Percentiles rank a stretch among this genome's conserved stretches.
These are phyloP conservation scores for Myriosclerotinia duriaeana DNA, from an alignment of 2,329 filamentous ascomycete genomes.

Conservation along the genomic window DNA sequence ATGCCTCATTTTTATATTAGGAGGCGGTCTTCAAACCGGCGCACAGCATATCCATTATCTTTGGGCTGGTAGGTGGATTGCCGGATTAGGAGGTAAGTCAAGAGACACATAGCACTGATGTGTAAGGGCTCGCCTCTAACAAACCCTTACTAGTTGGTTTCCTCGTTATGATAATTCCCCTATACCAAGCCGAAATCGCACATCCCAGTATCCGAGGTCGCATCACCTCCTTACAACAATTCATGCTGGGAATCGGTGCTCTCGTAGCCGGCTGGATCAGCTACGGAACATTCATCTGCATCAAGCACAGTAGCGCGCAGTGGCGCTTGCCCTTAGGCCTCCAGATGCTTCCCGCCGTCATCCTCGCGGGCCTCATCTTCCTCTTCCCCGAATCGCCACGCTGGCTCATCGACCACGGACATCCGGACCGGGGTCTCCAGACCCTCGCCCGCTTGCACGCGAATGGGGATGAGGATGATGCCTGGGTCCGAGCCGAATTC, in stretches of 20 bases:
- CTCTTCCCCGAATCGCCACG: conserved; percentile 64
- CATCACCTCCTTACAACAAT: conserved; percentile 75
- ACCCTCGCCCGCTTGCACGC: conserved; percentile 61
- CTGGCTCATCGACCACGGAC: conserved; percentile 64
- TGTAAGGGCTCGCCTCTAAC: not conserved
- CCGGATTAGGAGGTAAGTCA: conserved; percentile 56
- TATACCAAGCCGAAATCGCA: conserved; percentile 68
- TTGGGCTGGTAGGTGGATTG: conserved; percentile 68
- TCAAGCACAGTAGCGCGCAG: conserved; percentile 39
- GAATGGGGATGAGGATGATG: conserved; percentile 56
- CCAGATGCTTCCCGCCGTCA: conserved; percentile 58
- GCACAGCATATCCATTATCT: conserved; percentile 59
- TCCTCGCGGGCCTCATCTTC: conserved; percentile 55
- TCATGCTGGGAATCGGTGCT: conserved; percentile 77
- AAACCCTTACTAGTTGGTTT: conserved; percentile 12
- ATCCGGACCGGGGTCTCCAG: conserved; percentile 54
- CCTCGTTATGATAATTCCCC: conserved; percentile 27
- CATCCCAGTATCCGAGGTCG: conserved; percentile 73
- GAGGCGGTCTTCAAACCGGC: conserved; percentile 71
- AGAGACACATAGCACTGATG: not conserved
- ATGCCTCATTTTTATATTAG: conserved; percentile 68
- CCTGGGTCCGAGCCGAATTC: conserved; percentile 64
- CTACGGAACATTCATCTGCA: conserved; percentile 53
- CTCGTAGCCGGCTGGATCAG: conserved; percentile 72
- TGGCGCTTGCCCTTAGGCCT: conserved; percentile 48